These are phyloP conservation scores for Fusarium fracticaudum DNA, from an alignment of 2,329 filamentous ascomycete genomes.

Conservation along the genomic window DNA sequence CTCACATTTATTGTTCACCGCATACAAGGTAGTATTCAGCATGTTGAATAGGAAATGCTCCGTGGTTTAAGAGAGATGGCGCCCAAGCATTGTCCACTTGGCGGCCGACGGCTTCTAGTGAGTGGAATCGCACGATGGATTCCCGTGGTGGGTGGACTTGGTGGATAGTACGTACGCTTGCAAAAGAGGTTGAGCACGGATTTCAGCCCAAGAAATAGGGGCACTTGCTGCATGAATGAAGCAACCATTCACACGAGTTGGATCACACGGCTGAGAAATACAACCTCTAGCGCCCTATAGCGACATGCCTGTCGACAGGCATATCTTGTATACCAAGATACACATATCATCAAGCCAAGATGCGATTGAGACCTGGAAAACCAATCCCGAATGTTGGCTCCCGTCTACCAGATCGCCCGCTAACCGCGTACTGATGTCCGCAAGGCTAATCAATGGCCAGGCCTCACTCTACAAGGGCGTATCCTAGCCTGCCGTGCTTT, in stretches of 20 bases:
- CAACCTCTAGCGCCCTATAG: not conserved
- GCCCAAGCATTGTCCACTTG: slow-evolving; percentile 34
- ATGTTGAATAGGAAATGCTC: slow-evolving; percentile 8
- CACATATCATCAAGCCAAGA: not conserved
- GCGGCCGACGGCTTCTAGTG: slow-evolving; percentile 16
- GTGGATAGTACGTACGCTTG: slow-evolving; percentile 19
- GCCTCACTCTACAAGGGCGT: slow-evolving; percentile 7
- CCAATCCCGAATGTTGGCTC: not conserved
- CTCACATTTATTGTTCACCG: not conserved
- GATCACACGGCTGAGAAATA: not conserved
- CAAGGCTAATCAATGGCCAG: slow-evolving; percentile 6
- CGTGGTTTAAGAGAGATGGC: slow-evolving; percentile 11
- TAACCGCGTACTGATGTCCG: not conserved
- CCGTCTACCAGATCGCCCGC: slow-evolving; percentile 20
- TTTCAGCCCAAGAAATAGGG: slow-evolving; percentile 32
- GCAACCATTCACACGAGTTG: not conserved
- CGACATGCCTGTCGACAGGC: not conserved
- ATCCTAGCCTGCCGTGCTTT: not conserved
- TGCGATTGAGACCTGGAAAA: not conserved
- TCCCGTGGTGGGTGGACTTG: slow-evolving; percentile 21
- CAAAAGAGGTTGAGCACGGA: slow-evolving; percentile 22
- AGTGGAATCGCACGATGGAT: slow-evolving; percentile 29
- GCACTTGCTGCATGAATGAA: not conserved
- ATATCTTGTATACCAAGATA: not conserved
- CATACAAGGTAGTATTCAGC: not conserved